These are phyloP conservation scores for Licmophora abbreviata DNA, from an alignment of 108 stramenopile genomes.

Conservation along the genomic window DNA sequence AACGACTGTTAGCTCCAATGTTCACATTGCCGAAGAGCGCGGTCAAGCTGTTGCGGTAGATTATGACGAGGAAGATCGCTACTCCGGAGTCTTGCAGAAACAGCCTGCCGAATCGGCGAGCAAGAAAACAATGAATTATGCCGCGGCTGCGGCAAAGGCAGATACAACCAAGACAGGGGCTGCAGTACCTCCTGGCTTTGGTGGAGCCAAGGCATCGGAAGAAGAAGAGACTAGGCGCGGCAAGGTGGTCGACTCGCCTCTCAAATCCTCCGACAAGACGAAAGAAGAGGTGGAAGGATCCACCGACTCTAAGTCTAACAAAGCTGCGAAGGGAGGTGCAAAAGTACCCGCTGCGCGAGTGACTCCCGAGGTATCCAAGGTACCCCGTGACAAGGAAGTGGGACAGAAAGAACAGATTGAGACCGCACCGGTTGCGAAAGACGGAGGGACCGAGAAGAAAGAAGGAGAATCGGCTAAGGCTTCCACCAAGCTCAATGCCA, in stretches of 20 bases:
- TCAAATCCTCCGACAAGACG: not conserved
- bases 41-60: conserved; percentile 64
- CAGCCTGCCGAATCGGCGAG: conserved; percentile 12
- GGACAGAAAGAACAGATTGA: conserved; percentile 6
- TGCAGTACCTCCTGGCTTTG: conserved; percentile 19
- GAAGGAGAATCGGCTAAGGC: conserved; percentile 18
- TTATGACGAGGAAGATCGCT: conserved; percentile 84
- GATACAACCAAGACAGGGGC: conserved; percentile 22
- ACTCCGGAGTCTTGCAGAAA: conserved; percentile 76
- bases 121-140: conserved; percentile 26
- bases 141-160: conserved; percentile 37
- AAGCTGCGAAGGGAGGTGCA: not conserved
- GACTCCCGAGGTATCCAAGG: not conserved
- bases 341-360: not conserved
- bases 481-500: conserved; percentile 70
- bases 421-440: conserved; percentile 2
- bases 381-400: not conserved
- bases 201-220: not conserved
- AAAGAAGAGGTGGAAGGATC: not conserved
- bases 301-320: conserved; percentile 6
- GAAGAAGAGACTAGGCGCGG: conserved; percentile 7
- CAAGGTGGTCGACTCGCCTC: conserved; percentile 2
- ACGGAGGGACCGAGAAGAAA: conserved; percentile 12
- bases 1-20: conserved; percentile 57
- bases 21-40: conserved; percentile 91